phyloP scores from a whole-genome alignment of 2,329 filamentous ascomycete genomes.

The Raffaelea albimanens region DNA sequence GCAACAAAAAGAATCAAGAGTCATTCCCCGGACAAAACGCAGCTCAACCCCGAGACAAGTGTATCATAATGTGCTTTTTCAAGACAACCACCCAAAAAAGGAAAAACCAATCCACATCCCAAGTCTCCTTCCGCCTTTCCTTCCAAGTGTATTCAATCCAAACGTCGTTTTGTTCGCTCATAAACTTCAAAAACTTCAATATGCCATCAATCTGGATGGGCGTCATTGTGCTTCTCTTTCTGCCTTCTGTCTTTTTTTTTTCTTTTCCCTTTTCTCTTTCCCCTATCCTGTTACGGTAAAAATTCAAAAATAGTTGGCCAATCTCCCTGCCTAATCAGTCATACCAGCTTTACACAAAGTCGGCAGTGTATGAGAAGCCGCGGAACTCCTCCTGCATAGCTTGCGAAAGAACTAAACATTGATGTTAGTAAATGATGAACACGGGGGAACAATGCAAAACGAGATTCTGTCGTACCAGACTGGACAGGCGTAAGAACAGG shows the following conservation, averaged over 20 bases:
- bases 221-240: not conserved
- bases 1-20: not conserved
- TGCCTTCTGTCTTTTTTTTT: not conserved
- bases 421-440: not conserved
- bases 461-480: constrained; percentile 56
- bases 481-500: constrained; percentile 95
- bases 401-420: constrained; percentile 71
- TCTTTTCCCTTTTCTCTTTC: too few species aligned
- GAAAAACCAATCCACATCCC: not conserved
- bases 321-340: too few species aligned
- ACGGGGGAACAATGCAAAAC: constrained; percentile 24
- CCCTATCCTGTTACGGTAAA: not conserved
- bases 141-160: too few species aligned
- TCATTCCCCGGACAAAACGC: too few species aligned
- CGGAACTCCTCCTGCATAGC: constrained; percentile 99
- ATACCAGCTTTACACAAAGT: constrained; percentile 55
- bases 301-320: not conserved
- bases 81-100: not conserved
- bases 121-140: too few species aligned
- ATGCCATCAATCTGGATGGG: too few species aligned
- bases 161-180: too few species aligned
- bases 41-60: too few species aligned
- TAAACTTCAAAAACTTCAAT: too few species aligned
- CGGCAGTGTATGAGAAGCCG: constrained; percentile 93
- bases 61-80: too few species aligned